Conservation (phyloP, 2,329 filamentous ascomycete genomes). For the Arachnopeziza araneosa region DNA sequence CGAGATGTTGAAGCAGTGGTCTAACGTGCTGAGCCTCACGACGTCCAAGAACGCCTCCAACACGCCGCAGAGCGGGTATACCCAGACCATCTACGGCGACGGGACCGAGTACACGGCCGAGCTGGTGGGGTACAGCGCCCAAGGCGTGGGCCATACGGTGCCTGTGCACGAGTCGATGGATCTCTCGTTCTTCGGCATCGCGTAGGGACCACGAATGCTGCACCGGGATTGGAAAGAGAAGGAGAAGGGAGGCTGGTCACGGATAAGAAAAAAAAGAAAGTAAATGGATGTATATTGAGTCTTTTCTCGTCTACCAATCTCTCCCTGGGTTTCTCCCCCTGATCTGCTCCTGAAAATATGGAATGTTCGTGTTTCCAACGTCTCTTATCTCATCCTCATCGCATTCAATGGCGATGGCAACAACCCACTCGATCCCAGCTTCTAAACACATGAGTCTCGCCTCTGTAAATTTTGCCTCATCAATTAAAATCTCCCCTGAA, state of each 20-base stretch:
- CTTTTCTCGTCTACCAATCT: not conserved
- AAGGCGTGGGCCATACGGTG: slow-evolving; percentile 30
- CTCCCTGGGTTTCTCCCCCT: not conserved
- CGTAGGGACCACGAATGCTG: not conserved
- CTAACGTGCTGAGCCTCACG: slow-evolving; percentile 36
- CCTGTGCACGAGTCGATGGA: slow-evolving; percentile 27
- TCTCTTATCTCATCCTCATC: not conserved
- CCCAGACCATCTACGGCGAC: slow-evolving; percentile 31
- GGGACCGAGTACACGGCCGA: slow-evolving; percentile 16
- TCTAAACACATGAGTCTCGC: not conserved
- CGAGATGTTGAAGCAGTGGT: slow-evolving; percentile 43
- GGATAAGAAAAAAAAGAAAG: not conserved
- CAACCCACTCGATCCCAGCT: not conserved
- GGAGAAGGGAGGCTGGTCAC: not conserved
- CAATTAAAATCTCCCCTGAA: not conserved
- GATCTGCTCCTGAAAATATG: slow-evolving; percentile 2
- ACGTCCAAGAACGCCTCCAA: slow-evolving; percentile 25
- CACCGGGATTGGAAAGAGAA: not conserved
- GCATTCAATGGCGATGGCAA: not conserved
- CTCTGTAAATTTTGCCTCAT: not conserved
- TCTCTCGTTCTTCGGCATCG: slow-evolving; percentile 19
- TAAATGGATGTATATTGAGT: too few species aligned
- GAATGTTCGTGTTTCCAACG: not conserved
- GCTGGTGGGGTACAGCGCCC: slow-evolving; percentile 29
- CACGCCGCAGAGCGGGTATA: slow-evolving; percentile 28